Conservation (phyloP, 1,284 basidiomycete species). For the Takashimella tepidaria region DNA sequence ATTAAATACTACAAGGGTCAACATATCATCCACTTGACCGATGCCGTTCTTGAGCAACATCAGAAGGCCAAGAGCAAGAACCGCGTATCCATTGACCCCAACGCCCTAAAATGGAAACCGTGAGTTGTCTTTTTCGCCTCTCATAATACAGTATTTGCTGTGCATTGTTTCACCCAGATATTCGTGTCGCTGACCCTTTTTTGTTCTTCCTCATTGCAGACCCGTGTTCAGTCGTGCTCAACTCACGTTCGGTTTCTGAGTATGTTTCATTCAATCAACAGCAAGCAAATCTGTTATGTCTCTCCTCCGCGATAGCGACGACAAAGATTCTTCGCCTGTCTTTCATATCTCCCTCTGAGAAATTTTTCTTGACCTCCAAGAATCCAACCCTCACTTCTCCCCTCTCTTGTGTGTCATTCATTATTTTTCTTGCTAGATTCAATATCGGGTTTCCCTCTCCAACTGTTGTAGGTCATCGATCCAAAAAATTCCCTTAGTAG, state of each 20-base stretch:
- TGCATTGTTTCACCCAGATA: not conserved
- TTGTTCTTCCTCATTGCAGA: constrained; percentile 14
- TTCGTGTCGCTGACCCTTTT: not conserved
- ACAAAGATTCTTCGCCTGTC: too few relatives aligned
- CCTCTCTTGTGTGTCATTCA: too few relatives aligned
- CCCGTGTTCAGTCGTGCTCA: constrained; percentile 86
- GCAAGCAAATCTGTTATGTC: too few relatives aligned
- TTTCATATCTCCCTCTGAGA: too few relatives aligned
- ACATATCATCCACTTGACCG: constrained; percentile 88
- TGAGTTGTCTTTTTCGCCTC: constrained; percentile 17
- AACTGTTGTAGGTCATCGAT: too few relatives aligned
- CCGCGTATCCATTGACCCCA: constrained; percentile 71
- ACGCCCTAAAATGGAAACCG: constrained; percentile 83
- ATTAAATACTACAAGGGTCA: constrained; percentile 96
- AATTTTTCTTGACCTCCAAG: too few relatives aligned
- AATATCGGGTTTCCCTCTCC: too few relatives aligned
- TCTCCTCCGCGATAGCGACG: too few relatives aligned
- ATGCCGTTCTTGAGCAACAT: constrained; percentile 85
- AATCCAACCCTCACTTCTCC: too few relatives aligned
- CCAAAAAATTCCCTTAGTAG: too few relatives aligned
- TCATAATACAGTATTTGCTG: not conserved
- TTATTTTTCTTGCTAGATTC: too few relatives aligned
- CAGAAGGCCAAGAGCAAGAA: constrained; percentile 77
- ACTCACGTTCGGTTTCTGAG: constrained; percentile 77
- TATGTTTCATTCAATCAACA: too few relatives aligned